A percentile compares a stretch with the other conserved stretches of the same genome.
Evolutionary conservation across 176 grass and related monocot genomes (phyloP).

Genomic region (Carex pumila): DNA sequence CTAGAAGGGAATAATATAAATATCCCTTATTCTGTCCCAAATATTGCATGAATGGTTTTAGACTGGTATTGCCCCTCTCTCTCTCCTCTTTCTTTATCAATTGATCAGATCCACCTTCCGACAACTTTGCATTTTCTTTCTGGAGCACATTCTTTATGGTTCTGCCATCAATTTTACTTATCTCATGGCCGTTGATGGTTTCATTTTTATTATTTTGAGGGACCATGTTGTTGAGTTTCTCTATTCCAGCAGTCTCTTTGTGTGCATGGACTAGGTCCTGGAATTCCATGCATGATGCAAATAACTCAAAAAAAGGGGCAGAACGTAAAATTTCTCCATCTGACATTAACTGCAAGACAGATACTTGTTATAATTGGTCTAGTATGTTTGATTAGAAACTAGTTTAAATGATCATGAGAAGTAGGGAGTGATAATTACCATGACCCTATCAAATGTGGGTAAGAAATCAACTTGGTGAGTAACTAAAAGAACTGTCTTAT

Average conservation of each 20-base stretch:
- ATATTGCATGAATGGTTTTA: slow-evolving; percentile 73
- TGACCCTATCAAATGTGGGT: slow-evolving; percentile 61
- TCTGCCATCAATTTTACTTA: slow-evolving; percentile 14
- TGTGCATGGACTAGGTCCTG: slow-evolving; percentile 75
- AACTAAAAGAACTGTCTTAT: slow-evolving; percentile 77
- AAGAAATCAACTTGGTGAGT: slow-evolving; percentile 98
- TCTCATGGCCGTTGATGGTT: slow-evolving; percentile 28
- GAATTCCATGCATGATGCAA: slow-evolving; percentile 65
- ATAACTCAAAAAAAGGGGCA: slow-evolving; percentile 49
- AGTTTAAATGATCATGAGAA: not conserved
- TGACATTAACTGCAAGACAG: slow-evolving; percentile 68
- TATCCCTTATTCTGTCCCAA: slow-evolving; percentile 75
- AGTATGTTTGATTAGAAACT: not conserved
- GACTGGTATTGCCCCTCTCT: slow-evolving; percentile 71
- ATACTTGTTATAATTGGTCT: not conserved
- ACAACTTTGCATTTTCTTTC: slow-evolving; percentile 20
- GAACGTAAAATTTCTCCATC: slow-evolving; percentile 55
- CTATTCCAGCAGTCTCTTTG: slow-evolving; percentile 44
- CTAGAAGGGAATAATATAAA: slow-evolving; percentile 40
- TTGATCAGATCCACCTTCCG: slow-evolving; percentile 37
- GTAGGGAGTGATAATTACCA: slow-evolving; percentile 33
- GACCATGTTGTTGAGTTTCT: slow-evolving; percentile 29
- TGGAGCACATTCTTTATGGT: not conserved
- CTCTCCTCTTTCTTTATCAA: slow-evolving; percentile 83
- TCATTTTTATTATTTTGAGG: slow-evolving; percentile 17